Base-by-base conservation (phyloP, 2,329 filamentous ascomycete genomes). In the Elsinoe arachidis region DNA sequence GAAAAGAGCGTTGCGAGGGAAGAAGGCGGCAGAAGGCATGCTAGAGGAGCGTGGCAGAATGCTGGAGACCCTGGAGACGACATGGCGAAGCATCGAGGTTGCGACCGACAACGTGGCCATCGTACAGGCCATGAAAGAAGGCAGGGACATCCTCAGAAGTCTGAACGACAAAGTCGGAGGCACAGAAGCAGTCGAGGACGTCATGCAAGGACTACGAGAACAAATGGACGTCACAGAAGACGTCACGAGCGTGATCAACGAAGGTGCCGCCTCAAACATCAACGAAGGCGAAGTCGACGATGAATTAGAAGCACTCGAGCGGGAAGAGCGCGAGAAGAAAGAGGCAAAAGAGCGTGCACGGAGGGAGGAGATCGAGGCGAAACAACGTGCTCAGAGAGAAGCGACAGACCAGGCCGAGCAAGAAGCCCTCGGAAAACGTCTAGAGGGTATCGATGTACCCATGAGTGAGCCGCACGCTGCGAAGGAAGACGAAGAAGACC, bases 271-370 rank as follows among this genome's bases (percentile, higher is more conserved):
- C 1, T 65, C 73, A 12, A 70, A 63, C 56, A 76, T 95, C 33
- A 89, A 96, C 69, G 91, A 96, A 67, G 79, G 68, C 17, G 91
- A 95, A 69, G 82, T 97, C 57, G 90, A 96, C 63, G 87, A 92
- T 60, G 92, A 96, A 74, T 78, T 97, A 47, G 86, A 87, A 63
- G 84, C 79, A 2, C 75, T 99, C 74, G 84, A 91, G 72, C 75
- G 69, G 34, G 70, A 63, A 2, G 68, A 69, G 60, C 65, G 61
- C 55, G 67, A 66, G 60, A 68, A 87, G 69, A 70, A 68, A 9
- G 90, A 95, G 68, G 77, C 66, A 26, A 87, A 87, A 69, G 82
- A 96, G 63, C 88, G 92, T 68, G 77, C 95, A 74, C 82, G 86
- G 59, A 65, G 61, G 57, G 66, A 66, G 61, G 66, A 86, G 69